Conservation (phyloP, 768 basidiomycete species). For the Suillus variegatus region DNA sequence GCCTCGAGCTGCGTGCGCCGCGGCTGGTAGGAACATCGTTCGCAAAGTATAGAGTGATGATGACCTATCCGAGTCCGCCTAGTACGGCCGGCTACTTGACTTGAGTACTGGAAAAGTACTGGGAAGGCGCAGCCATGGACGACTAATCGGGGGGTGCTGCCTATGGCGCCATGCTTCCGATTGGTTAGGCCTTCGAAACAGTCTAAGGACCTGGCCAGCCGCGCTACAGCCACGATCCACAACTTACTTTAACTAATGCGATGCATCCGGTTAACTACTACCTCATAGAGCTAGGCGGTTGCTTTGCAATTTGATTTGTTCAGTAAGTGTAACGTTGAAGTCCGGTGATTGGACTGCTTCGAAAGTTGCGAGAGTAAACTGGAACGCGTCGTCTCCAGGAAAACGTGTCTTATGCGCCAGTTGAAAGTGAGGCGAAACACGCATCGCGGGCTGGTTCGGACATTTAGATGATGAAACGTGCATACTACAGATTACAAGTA, state of each 20-base stretch:
- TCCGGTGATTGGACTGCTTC: background rate
- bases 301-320: background rate
- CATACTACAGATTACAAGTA: no score
- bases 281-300: background rate
- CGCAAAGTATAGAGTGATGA: background rate
- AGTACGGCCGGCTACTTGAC: background rate
- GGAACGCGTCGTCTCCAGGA: background rate
- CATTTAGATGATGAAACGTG: background rate
- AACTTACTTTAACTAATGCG: background rate
- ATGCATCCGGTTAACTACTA: background rate
- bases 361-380: background rate
- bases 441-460: background rate
- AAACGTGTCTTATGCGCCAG: background rate
- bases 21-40: background rate
- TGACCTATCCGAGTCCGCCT: background rate
- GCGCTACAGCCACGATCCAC: background rate
- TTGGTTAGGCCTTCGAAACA: background rate
- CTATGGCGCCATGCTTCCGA: background rate
- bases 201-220: background rate
- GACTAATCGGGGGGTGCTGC: background rate
- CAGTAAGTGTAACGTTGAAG: background rate
- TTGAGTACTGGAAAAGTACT: background rate
- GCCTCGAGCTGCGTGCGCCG: background rate
- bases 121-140: background rate
- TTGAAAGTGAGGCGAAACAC: background rate